Evolutionary conservation across 345 rosid genomes (phyloP), one percentile per base, ranked within the genome.

Genomic region (Eutrema yunnanense): DNA sequence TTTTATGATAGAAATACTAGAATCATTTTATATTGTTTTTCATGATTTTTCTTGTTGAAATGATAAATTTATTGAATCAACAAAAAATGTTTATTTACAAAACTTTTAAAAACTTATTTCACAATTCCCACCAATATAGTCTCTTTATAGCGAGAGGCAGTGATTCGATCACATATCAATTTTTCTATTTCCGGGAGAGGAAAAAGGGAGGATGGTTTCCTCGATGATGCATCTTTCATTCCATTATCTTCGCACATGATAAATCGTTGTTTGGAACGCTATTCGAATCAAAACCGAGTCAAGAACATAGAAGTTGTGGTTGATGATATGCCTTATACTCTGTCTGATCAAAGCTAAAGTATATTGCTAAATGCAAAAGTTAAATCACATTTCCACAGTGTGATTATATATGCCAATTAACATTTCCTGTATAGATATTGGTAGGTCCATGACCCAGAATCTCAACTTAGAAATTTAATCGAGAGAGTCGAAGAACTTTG

Each of bases 361-460:
- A 48, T 14, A 32, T 6, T 34, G 46, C 9, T 9, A 6, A 32
- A 50, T 64, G 19, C 44, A 22, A 22, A 22, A 22, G 26, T 22
- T 22, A 22, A 51, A 51, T 16, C 54, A 43, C 30, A 62, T 72
- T 62, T 27, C 43, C 3, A 6, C 41, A 33, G 16, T 72, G 48
- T 53, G 29, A 29, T 40, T 51, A 52, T 57, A 73, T 56, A 11
- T 64, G 65, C 65, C 51, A 49, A 38, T 37, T 6, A 38, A 48
- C 27, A 38, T 19, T 73, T 29, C 22, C 10, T 37, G 50, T 30
- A 40, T 37, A 19, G 38, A 58, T 66, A 59, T 67, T 67, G 68
- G 73, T 74, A 74, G 73, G 78, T 67, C 63, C 78, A 59, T 69
- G 71, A 76, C 71, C 75, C 22, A 61, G 9, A 67, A 55, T 56